Evolutionary conservation across 164 flowering plant species (phyloP).

Genomic region (Protea cynaroides): DNA sequence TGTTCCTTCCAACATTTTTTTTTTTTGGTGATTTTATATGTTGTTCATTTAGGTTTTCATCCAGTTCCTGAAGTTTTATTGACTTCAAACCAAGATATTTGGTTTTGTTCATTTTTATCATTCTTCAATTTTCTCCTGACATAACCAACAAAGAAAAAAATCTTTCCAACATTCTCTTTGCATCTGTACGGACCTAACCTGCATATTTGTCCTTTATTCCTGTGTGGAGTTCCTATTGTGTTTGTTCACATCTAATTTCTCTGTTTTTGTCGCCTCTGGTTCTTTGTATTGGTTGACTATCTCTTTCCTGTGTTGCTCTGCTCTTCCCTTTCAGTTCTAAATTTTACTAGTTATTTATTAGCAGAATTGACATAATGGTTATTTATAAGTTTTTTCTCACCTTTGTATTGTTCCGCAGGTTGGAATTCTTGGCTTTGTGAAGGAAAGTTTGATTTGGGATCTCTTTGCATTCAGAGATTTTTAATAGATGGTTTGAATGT

Average conservation of each 20-base stretch:
- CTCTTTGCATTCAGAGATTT: constrained; percentile 31
- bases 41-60: no score
- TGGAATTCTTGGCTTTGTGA: constrained; percentile 33
- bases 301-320: no score
- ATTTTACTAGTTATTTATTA: background rate
- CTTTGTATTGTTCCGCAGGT: constrained; percentile 27
- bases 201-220: background rate
- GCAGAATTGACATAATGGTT: background rate
- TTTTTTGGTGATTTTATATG: no score
- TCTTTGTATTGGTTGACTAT: background rate
- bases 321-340: no score
- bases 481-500: constrained; percentile 44
- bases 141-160: no score
- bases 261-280: no score
- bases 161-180: no score
- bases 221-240: background rate
- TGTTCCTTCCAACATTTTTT: no score
- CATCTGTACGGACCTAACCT: background rate
- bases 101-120: background rate
- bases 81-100: no score
- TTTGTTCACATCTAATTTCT: background rate
- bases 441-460: constrained; percentile 28
- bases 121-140: no score
- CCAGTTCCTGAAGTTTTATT: no score
- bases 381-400: background rate